These are phyloP conservation scores for Wilhelminamyces savonicus DNA, from an alignment of 805 yeast genomes.

Conservation along the genomic window DNA sequence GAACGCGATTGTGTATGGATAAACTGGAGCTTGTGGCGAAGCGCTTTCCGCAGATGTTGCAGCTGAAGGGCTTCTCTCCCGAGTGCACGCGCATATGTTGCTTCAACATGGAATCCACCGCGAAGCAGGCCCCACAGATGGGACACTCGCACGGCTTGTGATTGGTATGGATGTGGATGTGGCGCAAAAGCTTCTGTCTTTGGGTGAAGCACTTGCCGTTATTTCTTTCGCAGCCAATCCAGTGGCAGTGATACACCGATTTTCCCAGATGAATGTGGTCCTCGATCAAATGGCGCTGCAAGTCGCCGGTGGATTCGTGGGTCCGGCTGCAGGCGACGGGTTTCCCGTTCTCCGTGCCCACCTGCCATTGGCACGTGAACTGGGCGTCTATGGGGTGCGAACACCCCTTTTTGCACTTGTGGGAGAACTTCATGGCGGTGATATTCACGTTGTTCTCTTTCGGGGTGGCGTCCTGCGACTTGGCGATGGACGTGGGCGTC, in stretches of 20 bases:
- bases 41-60: slow-evolving; percentile 65
- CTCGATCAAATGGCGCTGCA: slow-evolving; percentile 65
- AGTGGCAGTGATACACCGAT: slow-evolving; percentile 60
- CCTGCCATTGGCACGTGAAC: slow-evolving; percentile 43
- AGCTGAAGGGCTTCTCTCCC: slow-evolving; percentile 82
- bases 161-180: slow-evolving; percentile 82
- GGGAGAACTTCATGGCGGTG: slow-evolving; percentile 26
- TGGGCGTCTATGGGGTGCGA: slow-evolving; percentile 12
- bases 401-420: slow-evolving; percentile 11
- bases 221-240: slow-evolving; percentile 72
- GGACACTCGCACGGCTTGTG: slow-evolving; percentile 74
- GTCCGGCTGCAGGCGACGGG: slow-evolving; percentile 41
- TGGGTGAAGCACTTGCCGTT: slow-evolving; percentile 60
- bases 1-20: slow-evolving; percentile 78
- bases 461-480: background rate
- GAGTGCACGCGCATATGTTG: slow-evolving; percentile 84
- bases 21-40: slow-evolving; percentile 82
- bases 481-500: background rate
- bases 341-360: slow-evolving; percentile 23
- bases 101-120: slow-evolving; percentile 67
- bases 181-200: slow-evolving; percentile 80
- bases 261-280: slow-evolving; percentile 73
- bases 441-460: slow-evolving; percentile 16
- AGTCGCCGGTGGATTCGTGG: slow-evolving; percentile 50
- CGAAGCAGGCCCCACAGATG: slow-evolving; percentile 64